Evolutionary conservation across 106 monocot species (phyloP).

Genomic region (Acanthochlamys bracteata): DNA sequence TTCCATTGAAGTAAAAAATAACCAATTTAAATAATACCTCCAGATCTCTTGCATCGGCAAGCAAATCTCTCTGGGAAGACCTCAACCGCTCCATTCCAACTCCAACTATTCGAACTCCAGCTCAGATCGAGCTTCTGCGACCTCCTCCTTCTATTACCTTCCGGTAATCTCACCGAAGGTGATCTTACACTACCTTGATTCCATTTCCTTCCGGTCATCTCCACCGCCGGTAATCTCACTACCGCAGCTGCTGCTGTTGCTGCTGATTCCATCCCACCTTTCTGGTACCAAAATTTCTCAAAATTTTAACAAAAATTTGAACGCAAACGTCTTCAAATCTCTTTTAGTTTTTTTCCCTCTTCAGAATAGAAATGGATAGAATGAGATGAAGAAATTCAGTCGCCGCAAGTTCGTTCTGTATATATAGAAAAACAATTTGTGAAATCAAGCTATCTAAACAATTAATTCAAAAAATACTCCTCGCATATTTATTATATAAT

Average conservation of each 20-base stretch:
- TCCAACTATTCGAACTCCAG: neutral
- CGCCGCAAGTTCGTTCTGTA: too few species aligned
- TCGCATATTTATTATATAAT: too few species aligned
- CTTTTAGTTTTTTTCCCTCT: too few species aligned
- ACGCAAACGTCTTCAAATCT: too few species aligned
- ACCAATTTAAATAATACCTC: neutral
- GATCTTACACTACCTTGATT: neutral
- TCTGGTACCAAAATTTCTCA: too few species aligned
- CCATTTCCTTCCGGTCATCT: neutral
- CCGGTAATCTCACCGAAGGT: neutral
- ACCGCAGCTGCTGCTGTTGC: neutral
- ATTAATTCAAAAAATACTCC: too few species aligned
- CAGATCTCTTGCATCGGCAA: neutral
- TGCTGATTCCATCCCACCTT: neutral
- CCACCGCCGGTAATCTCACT: neutral
- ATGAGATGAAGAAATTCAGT: too few species aligned
- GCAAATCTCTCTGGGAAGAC: neutral
- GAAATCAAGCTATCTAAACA: too few species aligned
- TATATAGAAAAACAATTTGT: too few species aligned
- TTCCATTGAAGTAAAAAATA: too few species aligned
- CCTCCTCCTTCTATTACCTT: neutral
- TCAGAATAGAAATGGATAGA: too few species aligned
- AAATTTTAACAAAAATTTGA: too few species aligned
- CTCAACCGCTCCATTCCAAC: neutral
- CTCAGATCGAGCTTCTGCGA: neutral